Evolutionary conservation across 2,329 filamentous ascomycete species (phyloP).

Genomic region (Xylaria sp.): DNA sequence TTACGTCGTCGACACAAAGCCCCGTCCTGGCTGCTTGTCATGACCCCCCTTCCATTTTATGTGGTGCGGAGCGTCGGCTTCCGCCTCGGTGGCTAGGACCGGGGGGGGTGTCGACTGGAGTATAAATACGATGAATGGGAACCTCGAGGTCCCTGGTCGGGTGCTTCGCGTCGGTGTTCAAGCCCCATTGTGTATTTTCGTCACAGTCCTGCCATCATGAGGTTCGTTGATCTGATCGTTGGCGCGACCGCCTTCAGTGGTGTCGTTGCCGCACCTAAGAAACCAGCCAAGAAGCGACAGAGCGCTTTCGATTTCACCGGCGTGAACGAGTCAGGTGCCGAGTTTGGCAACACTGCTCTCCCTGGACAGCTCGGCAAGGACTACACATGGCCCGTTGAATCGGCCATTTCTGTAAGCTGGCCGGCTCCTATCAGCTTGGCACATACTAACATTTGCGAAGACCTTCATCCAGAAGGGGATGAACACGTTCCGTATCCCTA

Average conservation of each 20-base stretch:
- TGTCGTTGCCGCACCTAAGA: conserved; percentile 36
- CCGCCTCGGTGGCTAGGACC: conserved; percentile 19
- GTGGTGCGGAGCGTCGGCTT: conserved; percentile 32
- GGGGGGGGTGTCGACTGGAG: not conserved
- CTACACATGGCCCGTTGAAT: conserved; percentile 61
- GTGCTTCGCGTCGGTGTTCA: not conserved
- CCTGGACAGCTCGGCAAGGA: conserved; percentile 60
- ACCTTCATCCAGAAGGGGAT: conserved; percentile 55
- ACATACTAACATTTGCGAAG: conserved; percentile 24
- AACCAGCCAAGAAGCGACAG: conserved; percentile 38
- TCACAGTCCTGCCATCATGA: conserved; percentile 34
- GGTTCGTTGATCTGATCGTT: conserved; percentile 37
- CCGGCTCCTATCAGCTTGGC: not conserved
- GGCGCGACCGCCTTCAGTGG: conserved; percentile 35
- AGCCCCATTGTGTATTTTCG: conserved; percentile 10
- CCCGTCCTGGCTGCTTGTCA: conserved; percentile 11
- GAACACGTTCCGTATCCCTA: conserved; percentile 60
- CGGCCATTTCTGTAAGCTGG: conserved; percentile 41
- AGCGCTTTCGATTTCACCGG: conserved; percentile 42
- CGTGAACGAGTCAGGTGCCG: conserved; percentile 54
- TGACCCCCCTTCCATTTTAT: conserved; percentile 24
- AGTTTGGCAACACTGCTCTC: conserved; percentile 60
- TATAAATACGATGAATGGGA: conserved; percentile 15
- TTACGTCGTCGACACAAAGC: conserved; percentile 12
- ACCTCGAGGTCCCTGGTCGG: not conserved